A percentile compares a stretch with the other conserved stretches of the same genome.
phyloP scores from a whole-genome alignment of 371 early-diverging fungal genomes.

The Mucor ambiguus region DNA sequence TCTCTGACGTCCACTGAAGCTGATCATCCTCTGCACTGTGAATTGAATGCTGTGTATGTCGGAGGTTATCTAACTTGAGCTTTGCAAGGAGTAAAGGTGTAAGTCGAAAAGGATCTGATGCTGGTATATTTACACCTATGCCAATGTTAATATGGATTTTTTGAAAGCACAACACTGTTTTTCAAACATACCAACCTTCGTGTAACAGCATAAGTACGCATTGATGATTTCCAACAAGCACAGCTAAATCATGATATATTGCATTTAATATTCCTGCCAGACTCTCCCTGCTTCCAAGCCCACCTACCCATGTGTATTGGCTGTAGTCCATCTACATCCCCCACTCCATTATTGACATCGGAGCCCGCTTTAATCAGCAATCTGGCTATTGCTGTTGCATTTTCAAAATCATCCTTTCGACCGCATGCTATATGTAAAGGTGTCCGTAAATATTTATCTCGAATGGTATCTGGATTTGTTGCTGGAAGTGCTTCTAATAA shows the following conservation, averaged over 20 bases:
- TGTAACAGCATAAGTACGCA: constrained; percentile 50
- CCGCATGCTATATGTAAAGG: constrained; percentile 53
- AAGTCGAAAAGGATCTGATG: constrained; percentile 50
- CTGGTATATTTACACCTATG: constrained; percentile 47
- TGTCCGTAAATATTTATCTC: constrained; percentile 46
- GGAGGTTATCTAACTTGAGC: constrained; percentile 47
- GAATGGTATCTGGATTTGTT: constrained; percentile 45
- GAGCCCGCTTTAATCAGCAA: constrained; percentile 40
- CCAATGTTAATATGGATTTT: not conserved
- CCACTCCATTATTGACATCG: constrained; percentile 54
- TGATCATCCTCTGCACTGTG: not conserved
- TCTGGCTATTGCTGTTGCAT: constrained; percentile 41
- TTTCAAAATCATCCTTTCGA: constrained; percentile 37
- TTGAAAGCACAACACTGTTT: not conserved
- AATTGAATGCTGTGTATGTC: constrained; percentile 25
- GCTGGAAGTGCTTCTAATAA: constrained; percentile 32
- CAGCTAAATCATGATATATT: constrained; percentile 31
- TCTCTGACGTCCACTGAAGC: constrained; percentile 15
- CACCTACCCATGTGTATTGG: constrained; percentile 53
- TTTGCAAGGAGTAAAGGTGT: constrained; percentile 52
- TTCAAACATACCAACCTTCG: constrained; percentile 38
- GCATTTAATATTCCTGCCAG: not conserved
- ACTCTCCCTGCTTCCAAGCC: not conserved
- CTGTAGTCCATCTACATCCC: constrained; percentile 48
- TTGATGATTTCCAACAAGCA: constrained; percentile 47